phyloP scores from a whole-genome alignment of 2,329 filamentous ascomycete genomes.

The Paracorniculantispora psalliotae region DNA sequence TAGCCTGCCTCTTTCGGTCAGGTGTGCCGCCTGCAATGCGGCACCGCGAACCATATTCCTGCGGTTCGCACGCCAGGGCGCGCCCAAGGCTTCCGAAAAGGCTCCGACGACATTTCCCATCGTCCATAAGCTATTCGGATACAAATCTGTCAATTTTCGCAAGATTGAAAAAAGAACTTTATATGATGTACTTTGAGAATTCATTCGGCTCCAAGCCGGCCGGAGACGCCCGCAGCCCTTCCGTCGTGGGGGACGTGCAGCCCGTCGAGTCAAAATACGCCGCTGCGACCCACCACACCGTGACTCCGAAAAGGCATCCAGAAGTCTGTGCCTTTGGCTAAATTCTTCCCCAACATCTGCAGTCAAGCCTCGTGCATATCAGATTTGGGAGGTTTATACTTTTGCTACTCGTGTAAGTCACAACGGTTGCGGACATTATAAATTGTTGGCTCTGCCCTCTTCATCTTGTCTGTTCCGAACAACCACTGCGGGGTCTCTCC shows the following conservation, averaged over 20 bases:
- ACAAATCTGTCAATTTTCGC: too few species aligned
- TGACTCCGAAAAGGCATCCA: background rate
- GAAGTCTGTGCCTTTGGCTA: background rate
- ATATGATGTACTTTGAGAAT: too few species aligned
- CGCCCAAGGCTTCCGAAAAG: background rate
- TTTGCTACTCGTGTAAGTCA: background rate
- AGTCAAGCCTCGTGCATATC: background rate
- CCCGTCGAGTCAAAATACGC: background rate
- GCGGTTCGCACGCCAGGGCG: background rate
- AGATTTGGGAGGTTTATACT: background rate
- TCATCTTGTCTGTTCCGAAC: background rate
- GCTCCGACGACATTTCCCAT: background rate
- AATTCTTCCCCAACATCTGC: background rate
- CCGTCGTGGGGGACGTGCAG: background rate
- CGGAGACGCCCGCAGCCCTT: conserved; percentile 5
- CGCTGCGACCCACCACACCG: background rate
- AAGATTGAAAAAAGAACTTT: too few species aligned
- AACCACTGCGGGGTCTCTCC: conserved; percentile 10
- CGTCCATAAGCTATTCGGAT: background rate
- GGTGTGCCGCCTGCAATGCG: background rate
- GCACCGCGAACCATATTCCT: background rate
- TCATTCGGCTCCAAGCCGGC: background rate
- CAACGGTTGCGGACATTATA: background rate
- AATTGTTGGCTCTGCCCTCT: background rate
- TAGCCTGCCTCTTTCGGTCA: background rate